Base-by-base conservation (phyloP, 2,329 filamentous ascomycete genomes). In the Byssothecium circinans region DNA sequence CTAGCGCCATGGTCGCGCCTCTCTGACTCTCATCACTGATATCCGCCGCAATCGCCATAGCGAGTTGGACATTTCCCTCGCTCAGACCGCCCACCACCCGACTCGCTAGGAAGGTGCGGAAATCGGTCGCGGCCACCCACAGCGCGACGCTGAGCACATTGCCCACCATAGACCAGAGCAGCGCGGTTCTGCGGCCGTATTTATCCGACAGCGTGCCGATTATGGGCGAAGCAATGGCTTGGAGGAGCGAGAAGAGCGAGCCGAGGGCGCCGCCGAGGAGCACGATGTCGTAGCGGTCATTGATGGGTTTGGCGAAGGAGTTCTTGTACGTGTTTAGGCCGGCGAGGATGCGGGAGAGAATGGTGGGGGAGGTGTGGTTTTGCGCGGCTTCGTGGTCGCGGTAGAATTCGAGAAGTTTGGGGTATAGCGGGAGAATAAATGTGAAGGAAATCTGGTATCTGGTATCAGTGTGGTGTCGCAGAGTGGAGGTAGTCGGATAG, bases 341-440 rank as follows among this genome's bases (percentile, higher is more conserved):
- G 60, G 80, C 78, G 53, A 99, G 81, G 47, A 97, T 84, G 52
- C 82, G 82, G 53, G 90, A 86, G 19, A 99, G 84, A 25, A 95
- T 74, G 1, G 89, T 91, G 48, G 75, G 72, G 2, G 80, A 75
- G 69, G 61, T 75, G 72, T 75, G 71, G 45, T 56, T 63, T 44
- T 72, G 61, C n/a, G 75, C 64, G 19, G 81, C 81, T 73, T 96
- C 91, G 72, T 85, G 84, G 67, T 89, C 86, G 74, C 90, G 89
- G 77, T 97, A 99, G 81, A 96, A 97, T 63, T 95, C 88, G 72
- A 97, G 87, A 36, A 99, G 86, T 49, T 91, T 91, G 7, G 94
- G 94, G 69, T 97, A 99, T 29, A 99, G 83, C 0, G 94, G 94
- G 8, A 99, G 86, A 68, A 97, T 97, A 69, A 99, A 96, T 23